These are phyloP conservation scores for Ceraceosorus bombacis DNA, from an alignment of 1,284 basidiomycete genomes.

Conservation along the genomic window DNA sequence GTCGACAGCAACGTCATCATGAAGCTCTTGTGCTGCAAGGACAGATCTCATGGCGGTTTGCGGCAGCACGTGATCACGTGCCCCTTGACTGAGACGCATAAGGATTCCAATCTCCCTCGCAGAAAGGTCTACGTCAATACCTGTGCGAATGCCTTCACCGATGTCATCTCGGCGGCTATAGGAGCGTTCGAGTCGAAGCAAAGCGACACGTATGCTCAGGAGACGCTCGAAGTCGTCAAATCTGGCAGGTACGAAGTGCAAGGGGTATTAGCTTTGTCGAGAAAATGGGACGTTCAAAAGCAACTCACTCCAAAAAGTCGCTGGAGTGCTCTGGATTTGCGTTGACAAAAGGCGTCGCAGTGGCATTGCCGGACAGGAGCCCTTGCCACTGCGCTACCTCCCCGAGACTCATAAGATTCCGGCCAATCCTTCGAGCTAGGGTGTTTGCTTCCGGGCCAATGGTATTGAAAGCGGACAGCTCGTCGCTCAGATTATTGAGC, in stretches of 20 bases:
- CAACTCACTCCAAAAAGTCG: background rate
- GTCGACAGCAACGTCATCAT: conserved; percentile 40
- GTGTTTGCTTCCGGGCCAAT: conserved; percentile 19
- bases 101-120: conserved; percentile 53
- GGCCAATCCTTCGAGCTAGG: conserved; percentile 14
- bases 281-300: too few relatives aligned
- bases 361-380: too few relatives aligned
- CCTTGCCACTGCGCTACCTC: conserved; percentile 22
- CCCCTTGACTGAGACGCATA: conserved; percentile 64
- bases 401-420: conserved; percentile 25
- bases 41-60: conserved; percentile 83
- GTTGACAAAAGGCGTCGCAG: too few relatives aligned
- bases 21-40: too few relatives aligned
- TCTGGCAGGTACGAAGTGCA: conserved; percentile 50
- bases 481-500: conserved; percentile 12
- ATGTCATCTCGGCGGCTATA: background rate
- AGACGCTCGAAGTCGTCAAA: conserved; percentile 70
- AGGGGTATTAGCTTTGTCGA: too few relatives aligned
- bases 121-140: too few relatives aligned
- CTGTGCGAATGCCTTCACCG: background rate
- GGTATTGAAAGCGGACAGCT: conserved; percentile 22
- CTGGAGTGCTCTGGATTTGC: background rate
- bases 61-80: conserved; percentile 62
- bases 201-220: conserved; percentile 70
- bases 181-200: conserved; percentile 61